Conservation (phyloP, 2,329 filamentous ascomycete genomes). For the Colletotrichum sp. region DNA sequence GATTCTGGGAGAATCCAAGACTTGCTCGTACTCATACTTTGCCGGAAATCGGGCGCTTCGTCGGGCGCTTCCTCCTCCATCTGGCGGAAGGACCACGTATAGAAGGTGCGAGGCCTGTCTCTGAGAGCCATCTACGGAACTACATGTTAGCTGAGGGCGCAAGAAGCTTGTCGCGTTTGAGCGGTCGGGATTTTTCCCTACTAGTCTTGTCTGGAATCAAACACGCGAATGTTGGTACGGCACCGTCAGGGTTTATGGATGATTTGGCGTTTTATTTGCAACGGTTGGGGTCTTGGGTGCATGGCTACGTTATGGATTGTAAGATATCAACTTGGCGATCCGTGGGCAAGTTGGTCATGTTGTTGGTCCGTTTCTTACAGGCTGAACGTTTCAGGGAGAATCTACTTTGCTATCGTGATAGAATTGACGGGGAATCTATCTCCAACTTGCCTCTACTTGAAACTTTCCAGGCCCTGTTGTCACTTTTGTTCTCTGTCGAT, state of each 20-base stretch:
- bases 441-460: background rate
- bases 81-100: background rate
- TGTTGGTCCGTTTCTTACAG: background rate
- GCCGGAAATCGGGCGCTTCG: background rate
- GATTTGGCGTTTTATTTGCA: background rate
- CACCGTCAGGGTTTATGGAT: background rate
- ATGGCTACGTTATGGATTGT: background rate
- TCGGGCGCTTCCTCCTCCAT: background rate
- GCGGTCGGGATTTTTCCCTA: background rate
- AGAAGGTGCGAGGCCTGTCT: background rate
- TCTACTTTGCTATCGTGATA: background rate
- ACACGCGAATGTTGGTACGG: background rate
- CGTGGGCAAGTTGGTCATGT: background rate
- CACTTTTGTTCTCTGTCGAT: background rate
- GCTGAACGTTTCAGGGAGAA: background rate
- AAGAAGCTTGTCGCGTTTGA: background rate
- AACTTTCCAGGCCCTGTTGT: background rate
- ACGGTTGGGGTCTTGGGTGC: background rate
- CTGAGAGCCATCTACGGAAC: background rate
- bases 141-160: background rate
- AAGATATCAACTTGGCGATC: background rate
- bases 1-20: background rate
- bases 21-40: background rate
- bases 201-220: background rate
- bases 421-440: background rate